Evolutionary conservation across 129 eudicot genomes (phyloP).

Genomic region (Silybum marianum): DNA sequence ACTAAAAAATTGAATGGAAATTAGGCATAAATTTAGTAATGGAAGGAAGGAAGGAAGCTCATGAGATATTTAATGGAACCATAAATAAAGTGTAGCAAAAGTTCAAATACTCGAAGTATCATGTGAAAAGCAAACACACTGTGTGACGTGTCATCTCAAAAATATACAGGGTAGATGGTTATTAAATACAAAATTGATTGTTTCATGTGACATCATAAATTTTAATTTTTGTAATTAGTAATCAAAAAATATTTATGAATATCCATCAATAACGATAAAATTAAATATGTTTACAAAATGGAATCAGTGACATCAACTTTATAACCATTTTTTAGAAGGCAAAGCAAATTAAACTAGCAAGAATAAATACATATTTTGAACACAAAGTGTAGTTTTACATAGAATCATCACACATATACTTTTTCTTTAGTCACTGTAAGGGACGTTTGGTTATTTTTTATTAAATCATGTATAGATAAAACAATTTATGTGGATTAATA

Average conservation of each 20-base stretch:
- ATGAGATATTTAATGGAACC: slow-evolving; percentile 16
- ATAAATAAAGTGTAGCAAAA: slow-evolving; percentile 24
- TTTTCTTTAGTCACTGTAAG: no score
- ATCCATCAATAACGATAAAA: not conserved
- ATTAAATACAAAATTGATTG: slow-evolving; percentile 29
- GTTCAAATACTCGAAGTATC: slow-evolving; percentile 30
- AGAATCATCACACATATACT: not conserved
- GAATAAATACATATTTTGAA: not conserved
- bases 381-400: not conserved
- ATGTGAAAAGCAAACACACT: slow-evolving; percentile 30
- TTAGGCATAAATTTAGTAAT: not conserved
- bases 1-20: not conserved
- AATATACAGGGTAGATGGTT: slow-evolving; percentile 16
- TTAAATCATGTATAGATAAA: no score
- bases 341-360: no score
- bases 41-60: not conserved
- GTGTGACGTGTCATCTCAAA: slow-evolving; percentile 17
- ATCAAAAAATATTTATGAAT: not conserved
- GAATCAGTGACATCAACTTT: not conserved
- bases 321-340: no score
- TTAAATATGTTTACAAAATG: not conserved
- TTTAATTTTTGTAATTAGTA: not conserved
- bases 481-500: no score
- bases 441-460: no score
- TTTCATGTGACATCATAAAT: slow-evolving; percentile 13